Evolutionary conservation across 805 yeast species (phyloP), one percentile per base, ranked within the genome.

Genomic region (Candida sakaeoensis): DNA sequence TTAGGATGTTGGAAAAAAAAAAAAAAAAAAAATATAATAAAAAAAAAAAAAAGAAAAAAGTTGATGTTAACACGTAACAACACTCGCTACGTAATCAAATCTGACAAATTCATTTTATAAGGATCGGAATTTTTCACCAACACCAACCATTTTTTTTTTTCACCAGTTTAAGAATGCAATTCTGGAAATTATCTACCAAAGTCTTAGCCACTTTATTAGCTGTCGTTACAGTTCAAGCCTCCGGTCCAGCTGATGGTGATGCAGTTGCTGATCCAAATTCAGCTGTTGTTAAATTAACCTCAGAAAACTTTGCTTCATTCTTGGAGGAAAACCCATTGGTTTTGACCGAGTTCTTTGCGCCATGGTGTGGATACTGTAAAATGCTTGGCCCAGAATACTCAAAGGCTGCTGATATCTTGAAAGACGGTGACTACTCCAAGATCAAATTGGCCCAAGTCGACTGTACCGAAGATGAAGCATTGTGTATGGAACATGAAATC

Each of bases 341-440:
- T 16, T 67, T 87, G 46, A 84, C 91, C 15, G 95, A 87, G 65
- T 87, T 87, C 65, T 87, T 82, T 61, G 95, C 95, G 13, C 95
- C 97, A 60, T 91, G 98, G 97, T 90, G 97, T 74, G 96, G 96
- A 13, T 93, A 90, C 69, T 90, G 97, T 75, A 88, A 90, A 72
- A 76, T 75, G 36, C 68, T 87, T 49, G 95, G 88, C 9, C 96
- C 96, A 25, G 82, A 87, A 61, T 85, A 74, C 51, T 70, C 79
- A 39, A 63, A 75, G 51, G 95, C 95, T 38, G 87, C 91, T 37
- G 79, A 81, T 50, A 51, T 55, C 14, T 71, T 85, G 57, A 72
- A 70, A 35, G 76, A 70, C 37, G 23, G 61, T 23, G 55, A 63
- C 50, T 77, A 84, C 46, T 68, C 76, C n/a, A n/a, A n/a, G 40